Conservation (phyloP, 257 asterid genomes). For the Solanum tarijense region DNA sequence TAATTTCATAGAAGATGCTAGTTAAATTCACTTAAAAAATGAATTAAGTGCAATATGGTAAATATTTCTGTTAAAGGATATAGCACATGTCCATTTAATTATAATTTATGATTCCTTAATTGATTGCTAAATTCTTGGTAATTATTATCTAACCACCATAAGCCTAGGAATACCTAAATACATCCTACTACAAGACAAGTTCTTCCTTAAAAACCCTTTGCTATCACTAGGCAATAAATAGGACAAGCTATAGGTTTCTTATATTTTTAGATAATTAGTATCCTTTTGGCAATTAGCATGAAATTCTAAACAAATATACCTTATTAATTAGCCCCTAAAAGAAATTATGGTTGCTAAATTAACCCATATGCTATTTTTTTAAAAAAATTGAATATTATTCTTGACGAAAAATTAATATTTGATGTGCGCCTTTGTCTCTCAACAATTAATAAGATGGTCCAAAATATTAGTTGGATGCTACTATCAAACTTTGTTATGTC, state of each 20-base stretch:
- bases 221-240: not conserved
- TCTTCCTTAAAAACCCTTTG: not conserved
- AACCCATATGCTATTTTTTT: not conserved
- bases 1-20: not conserved
- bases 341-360: not conserved
- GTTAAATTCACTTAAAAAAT: not conserved
- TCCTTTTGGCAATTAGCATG: not conserved
- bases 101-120: not conserved
- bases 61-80: not conserved
- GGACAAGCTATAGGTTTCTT: not conserved
- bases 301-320: not conserved
- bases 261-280: not conserved
- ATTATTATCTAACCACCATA: not conserved
- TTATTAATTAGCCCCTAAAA: not conserved
- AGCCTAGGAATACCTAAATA: not conserved
- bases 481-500: slow-evolving; percentile 1
- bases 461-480: not conserved
- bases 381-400: not conserved
- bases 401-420: not conserved
- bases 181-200: not conserved
- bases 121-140: not conserved
- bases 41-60: not conserved
- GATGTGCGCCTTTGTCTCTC: not conserved
- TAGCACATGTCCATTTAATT: not conserved
- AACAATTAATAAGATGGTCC: slow-evolving; percentile 1